Conservation (phyloP, 2,329 filamentous ascomycete species). For the Fusarium falciforme region DNA sequence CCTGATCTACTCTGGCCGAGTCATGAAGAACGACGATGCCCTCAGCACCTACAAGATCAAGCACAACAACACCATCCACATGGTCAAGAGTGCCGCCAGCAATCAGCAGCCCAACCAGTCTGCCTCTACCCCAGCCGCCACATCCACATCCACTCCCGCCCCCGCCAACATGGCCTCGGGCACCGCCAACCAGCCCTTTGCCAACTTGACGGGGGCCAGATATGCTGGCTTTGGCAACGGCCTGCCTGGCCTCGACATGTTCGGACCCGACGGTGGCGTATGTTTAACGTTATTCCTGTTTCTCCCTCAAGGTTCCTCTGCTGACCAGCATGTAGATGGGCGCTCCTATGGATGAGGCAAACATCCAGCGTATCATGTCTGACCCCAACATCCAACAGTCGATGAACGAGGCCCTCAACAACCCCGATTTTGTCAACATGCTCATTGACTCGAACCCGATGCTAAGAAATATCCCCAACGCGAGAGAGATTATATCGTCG, state of each 20-base stretch:
- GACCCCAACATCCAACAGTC: slow-evolving; percentile 88
- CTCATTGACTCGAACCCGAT: slow-evolving; percentile 93
- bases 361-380: slow-evolving; percentile 85
- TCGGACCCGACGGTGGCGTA: slow-evolving; percentile 94
- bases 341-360: slow-evolving; percentile 82
- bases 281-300: slow-evolving; percentile 55
- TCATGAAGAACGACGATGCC: slow-evolving; percentile 94
- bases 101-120: slow-evolving; percentile 63
- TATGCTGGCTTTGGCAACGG: slow-evolving; percentile 89
- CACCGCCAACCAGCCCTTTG: slow-evolving; percentile 87
- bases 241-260: slow-evolving; percentile 86
- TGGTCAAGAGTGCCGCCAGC: slow-evolving; percentile 96
- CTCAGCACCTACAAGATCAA: slow-evolving; percentile 93
- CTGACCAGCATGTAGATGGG: slow-evolving; percentile 75
- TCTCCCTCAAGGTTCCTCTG: neutral
- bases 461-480: slow-evolving; percentile 78
- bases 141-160: slow-evolving; percentile 57
- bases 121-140: slow-evolving; percentile 51
- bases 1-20: slow-evolving; percentile 95
- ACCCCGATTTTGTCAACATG: slow-evolving; percentile 93
- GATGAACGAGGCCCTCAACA: slow-evolving; percentile 95
- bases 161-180: slow-evolving; percentile 84
- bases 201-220: slow-evolving; percentile 89
- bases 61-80: slow-evolving; percentile 92
- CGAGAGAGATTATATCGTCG: slow-evolving; percentile 87